Percentiles rank a stretch among this genome's conserved stretches.
phyloP scores from a whole-genome alignment of 805 yeast genomes.

The Saccharomycopsis sp. region DNA sequence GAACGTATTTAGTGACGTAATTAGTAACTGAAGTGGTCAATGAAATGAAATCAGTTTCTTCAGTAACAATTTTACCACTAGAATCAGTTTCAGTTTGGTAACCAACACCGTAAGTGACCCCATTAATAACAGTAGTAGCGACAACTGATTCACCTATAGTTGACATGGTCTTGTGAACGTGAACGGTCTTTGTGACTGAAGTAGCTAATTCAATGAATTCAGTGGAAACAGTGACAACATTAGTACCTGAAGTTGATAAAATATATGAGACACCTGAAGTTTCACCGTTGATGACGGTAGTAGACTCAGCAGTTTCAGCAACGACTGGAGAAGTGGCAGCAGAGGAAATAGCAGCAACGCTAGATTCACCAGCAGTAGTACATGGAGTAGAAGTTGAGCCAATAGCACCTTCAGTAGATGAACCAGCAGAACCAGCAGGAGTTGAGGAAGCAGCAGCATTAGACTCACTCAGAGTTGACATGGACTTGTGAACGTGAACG shows the following conservation, averaged over 20 bases:
- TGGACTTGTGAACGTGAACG: slow-evolving; percentile 12
- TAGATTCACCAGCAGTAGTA: slow-evolving; percentile 3
- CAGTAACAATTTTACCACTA: slow-evolving; percentile 6
- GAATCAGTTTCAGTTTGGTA: slow-evolving; percentile 29
- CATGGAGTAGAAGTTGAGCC: slow-evolving; percentile 23
- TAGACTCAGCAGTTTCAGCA: slow-evolving; percentile 16
- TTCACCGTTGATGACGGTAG: slow-evolving; percentile 14
- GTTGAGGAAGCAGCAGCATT: slow-evolving; percentile 14
- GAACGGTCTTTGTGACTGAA: slow-evolving; percentile 21
- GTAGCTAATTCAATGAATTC: slow-evolving; percentile 19
- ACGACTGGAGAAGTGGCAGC: not conserved
- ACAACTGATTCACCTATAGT: slow-evolving; percentile 9
- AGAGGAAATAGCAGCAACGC: slow-evolving; percentile 8
- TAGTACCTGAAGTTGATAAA: slow-evolving; percentile 14
- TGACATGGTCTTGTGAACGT: slow-evolving; percentile 1
- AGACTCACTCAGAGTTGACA: slow-evolving; percentile 7
- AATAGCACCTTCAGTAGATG: slow-evolving; percentile 4
- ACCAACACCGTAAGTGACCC: not conserved
- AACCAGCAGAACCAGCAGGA: slow-evolving; percentile 17
- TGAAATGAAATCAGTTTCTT: slow-evolving; percentile 4
- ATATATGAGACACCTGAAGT: slow-evolving; percentile 13
- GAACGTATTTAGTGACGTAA: slow-evolving; percentile 6
- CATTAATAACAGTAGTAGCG: slow-evolving; percentile 8
- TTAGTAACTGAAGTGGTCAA: slow-evolving; percentile 13
- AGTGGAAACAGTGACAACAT: slow-evolving; percentile 20